These are phyloP conservation scores for Penicillium psychrofluorescens DNA, from an alignment of 495 filamentous ascomycete species.

Conservation along the genomic window DNA sequence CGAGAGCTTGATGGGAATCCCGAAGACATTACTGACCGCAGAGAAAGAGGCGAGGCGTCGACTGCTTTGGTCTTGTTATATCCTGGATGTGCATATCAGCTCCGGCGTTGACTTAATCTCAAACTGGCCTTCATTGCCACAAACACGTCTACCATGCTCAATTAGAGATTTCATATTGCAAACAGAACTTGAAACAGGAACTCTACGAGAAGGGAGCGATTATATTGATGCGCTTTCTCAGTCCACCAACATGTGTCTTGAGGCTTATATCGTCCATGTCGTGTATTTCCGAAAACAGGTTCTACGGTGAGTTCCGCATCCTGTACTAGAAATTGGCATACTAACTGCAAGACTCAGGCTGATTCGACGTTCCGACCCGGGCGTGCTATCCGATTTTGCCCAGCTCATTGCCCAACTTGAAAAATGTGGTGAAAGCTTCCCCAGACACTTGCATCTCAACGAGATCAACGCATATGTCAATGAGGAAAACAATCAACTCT, in stretches of 20 bases:
- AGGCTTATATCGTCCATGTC: background rate
- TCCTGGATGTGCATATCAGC: background rate
- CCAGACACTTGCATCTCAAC: no score
- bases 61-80: constrained; percentile 1
- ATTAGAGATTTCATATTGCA: background rate
- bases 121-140: background rate
- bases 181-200: background rate
- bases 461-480: no score
- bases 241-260: background rate
- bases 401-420: no score
- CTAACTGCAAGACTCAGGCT: no score
- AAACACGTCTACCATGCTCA: background rate
- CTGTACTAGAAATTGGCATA: no score
- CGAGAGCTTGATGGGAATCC: background rate
- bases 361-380: no score
- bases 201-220: background rate
- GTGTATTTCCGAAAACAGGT: background rate
- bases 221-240: background rate
- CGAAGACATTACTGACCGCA: background rate
- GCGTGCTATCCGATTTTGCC: no score
- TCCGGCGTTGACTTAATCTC: background rate
- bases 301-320: no score
- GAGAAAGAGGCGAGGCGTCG: background rate
- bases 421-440: no score
- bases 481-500: no score